Evolutionary conservation across 345 rosid species (phyloP).

Genomic region (Rhizophora apiculata): DNA sequence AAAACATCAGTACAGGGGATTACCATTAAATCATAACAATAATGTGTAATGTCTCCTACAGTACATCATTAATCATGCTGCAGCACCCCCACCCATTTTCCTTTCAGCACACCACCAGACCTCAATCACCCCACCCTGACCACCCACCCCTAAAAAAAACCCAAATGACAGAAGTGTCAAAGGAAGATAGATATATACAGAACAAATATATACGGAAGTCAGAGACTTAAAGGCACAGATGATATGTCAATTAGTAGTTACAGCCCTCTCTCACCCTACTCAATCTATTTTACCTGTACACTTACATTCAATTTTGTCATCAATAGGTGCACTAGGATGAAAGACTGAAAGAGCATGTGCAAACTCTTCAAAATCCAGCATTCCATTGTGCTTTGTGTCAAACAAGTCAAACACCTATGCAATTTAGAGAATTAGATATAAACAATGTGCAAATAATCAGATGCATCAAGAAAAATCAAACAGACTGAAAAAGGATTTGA

Average conservation of each 20-base stretch:
- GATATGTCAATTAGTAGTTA: background rate
- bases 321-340: constrained; percentile 30
- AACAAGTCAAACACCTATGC: constrained; percentile 32
- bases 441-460: background rate
- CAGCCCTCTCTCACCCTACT: background rate
- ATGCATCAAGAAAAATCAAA: background rate
- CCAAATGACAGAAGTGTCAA: too few relatives aligned
- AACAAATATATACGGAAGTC: background rate
- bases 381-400: constrained; percentile 30
- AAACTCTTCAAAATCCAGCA: constrained; percentile 30
- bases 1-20: background rate
- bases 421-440: background rate
- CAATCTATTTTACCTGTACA: background rate
- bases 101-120: too few relatives aligned
- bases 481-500: too few relatives aligned
- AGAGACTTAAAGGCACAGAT: background rate
- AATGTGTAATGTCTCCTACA: too few relatives aligned
- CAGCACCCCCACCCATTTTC: too few relatives aligned
- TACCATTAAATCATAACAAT: background rate
- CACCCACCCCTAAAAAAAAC: too few relatives aligned
- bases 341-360: constrained; percentile 30
- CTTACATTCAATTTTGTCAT: constrained; percentile 31
- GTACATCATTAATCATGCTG: too few relatives aligned
- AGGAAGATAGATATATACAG: too few relatives aligned
- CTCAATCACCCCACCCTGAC: too few relatives aligned